Evolutionary conservation across 2,329 filamentous ascomycete genomes (phyloP), one percentile per base, ranked within the genome.

Genomic region (Hypoxylon sp.): DNA sequence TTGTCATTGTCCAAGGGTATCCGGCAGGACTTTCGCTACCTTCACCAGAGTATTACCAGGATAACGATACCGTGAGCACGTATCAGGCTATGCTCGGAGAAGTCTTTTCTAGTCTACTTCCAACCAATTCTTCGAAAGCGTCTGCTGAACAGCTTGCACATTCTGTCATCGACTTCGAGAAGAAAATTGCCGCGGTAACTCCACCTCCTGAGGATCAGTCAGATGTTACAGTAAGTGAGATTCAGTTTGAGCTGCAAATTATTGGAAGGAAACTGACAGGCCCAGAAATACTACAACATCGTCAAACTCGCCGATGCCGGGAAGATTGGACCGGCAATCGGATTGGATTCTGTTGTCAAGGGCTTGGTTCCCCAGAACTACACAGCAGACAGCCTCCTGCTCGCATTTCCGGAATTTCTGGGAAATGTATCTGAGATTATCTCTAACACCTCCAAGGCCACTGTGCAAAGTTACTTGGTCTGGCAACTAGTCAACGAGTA

Each of bases 271-370:
- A 40, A 33, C 71, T 71, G 70, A 70, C 48, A 18, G 14, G n/a
- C 8, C 18, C 36, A 82, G 79, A 86, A 90, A 79, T 87, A 85
- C 68, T 91, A 91, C 76, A 91, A 91, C 71, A 88, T 88, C 0
- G 84, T 85, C 74, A 82, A 82, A 7, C 75, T 90, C 16, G 77
- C 83, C 9, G 84, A 90, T 56, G 84, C 84, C 4, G 80, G 83
- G 32, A 78, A 79, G 2, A 78, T 91, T 20, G 77, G 85, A 0
- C 88, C 89, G 1, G 81, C 87, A 55, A 77, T 91, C 8, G 81
- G 83, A 11, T 75, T 91, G 1, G 77, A 83, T 16, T 76, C 79
- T 4, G 77, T 90, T 1, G 79, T 91, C 42, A 77, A 79, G 7
- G 79, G 76, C 2, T 80, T 90, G 26, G 81, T 82, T 0, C 87